Base-by-base conservation (phyloP, 2,329 filamentous ascomycete genomes). In the Alternaria postmessia region DNA sequence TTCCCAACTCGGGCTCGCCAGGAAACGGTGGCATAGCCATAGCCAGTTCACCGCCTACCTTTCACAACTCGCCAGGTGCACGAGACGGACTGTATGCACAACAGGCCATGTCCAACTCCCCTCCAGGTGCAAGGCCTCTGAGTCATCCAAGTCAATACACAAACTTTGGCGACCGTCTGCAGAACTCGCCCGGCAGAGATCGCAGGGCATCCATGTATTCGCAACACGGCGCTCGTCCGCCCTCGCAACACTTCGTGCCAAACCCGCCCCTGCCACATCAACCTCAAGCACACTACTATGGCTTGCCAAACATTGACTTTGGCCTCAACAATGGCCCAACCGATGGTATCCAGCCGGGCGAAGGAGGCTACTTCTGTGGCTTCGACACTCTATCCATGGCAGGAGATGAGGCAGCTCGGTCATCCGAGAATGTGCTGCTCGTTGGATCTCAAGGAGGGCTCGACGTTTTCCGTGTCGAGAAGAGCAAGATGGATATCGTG, bases 401-500 rank as follows among this genome's bases (percentile, higher is more conserved):
- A 3, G 81, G 82, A 7, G 76, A 81, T 56, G 82, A 83, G 24
- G 76, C 79, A 1, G 77, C 80, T 12, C 76, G 69, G 28, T 69
- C 72, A 12, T 73, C 81, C 54, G 86, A 91, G 71, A 89, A 90
- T 75, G 87, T 91, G 26, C 82, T 93, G 44, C 78, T 97, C 5
- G 86, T 92, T 8, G 94, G 94, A 1, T 93, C 89, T 67, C 91
- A 96, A 74, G 92, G 92, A 42, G 89, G 89, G 1, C 75, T 97
- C 51, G 90, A 94, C 64, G 85, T 97, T 16, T 89, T 92, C 66
- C 84, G 87, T 20, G 85, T 96, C 30, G 87, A 88, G 43, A 91
- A 90, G 71, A 88, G 89, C 62, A 91, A 90, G 49, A 78, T 92
- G 54, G 90, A 92, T 56, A 84, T 87, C 22, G 80, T 93, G 30